phyloP scores from a whole-genome alignment of 805 yeast species.

The Metschnikowia kunwiensis region DNA sequence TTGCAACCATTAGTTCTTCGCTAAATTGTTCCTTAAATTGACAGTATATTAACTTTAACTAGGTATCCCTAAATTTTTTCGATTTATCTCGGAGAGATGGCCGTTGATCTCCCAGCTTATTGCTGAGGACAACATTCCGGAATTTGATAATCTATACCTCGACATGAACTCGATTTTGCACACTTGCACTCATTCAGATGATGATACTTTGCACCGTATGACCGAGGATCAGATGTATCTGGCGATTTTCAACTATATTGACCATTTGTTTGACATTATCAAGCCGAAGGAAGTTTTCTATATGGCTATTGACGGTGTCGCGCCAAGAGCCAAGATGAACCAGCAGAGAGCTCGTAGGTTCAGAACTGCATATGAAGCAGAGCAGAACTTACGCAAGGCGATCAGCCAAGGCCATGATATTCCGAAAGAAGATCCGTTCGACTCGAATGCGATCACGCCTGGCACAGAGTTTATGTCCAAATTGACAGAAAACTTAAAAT shows the following conservation, averaged over 20 bases:
- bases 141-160: constrained; percentile 88
- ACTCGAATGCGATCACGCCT: constrained; percentile 90
- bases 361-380: constrained; percentile 91
- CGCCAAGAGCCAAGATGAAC: constrained; percentile 98
- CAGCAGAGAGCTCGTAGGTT: constrained; percentile 96
- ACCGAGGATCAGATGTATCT: constrained; percentile 90
- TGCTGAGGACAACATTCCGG: constrained; percentile 80
- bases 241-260: constrained; percentile 91
- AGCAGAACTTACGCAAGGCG: constrained; percentile 71
- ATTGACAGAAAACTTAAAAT: constrained; percentile 74
- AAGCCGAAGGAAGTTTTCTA: constrained; percentile 83
- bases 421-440: constrained; percentile 84
- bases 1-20: not conserved
- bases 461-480: constrained; percentile 97
- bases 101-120: constrained; percentile 88
- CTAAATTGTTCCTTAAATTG: not conserved
- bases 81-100: constrained; percentile 98
- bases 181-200: constrained; percentile 83
- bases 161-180: constrained; percentile 98
- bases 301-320: constrained; percentile 99
- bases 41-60: constrained; percentile 7
- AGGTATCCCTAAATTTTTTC: constrained; percentile 96
- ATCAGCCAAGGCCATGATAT: constrained; percentile 66
- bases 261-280: constrained; percentile 84
- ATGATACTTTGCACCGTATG: constrained; percentile 56